A percentile compares a stretch with the other conserved stretches of the same genome.
phyloP scores from a whole-genome alignment of 2,329 filamentous ascomycete species.

The Cryphonectria radicalis region DNA sequence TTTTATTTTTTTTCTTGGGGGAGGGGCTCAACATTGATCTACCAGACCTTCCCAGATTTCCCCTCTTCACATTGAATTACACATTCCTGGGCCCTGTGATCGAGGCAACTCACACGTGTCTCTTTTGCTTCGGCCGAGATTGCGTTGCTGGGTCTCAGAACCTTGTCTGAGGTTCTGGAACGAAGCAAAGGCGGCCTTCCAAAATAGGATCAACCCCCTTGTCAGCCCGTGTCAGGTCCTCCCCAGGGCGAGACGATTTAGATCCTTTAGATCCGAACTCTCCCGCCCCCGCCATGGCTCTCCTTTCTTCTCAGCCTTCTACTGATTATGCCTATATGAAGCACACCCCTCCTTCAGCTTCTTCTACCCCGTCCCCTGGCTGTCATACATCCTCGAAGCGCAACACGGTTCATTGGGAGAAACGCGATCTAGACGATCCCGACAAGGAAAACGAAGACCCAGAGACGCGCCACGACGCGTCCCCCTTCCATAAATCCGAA shows the following conservation, averaged over 20 bases:
- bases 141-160: background rate
- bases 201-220: conserved; percentile 9
- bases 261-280: conserved; percentile 4
- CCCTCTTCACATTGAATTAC: background rate
- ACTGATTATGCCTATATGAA: conserved; percentile 16
- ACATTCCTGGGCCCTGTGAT: background rate
- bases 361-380: background rate
- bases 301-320: conserved; percentile 14
- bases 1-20: background rate
- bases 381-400: conserved; percentile 8
- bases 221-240: conserved; percentile 3
- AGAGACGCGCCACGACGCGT: conserved; percentile 1
- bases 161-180: background rate
- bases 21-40: background rate
- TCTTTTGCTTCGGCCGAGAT: background rate
- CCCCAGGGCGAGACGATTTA: conserved; percentile 13
- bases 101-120: background rate
- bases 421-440: background rate
- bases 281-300: conserved; percentile 12
- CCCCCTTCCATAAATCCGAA: background rate
- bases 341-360: conserved; percentile 20
- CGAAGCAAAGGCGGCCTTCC: conserved; percentile 5
- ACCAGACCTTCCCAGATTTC: background rate
- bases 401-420: conserved; percentile 28
- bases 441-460: conserved; percentile 23